Conservation (phyloP, 2,329 filamentous ascomycete species). For the Stemphylium vesicarium region DNA sequence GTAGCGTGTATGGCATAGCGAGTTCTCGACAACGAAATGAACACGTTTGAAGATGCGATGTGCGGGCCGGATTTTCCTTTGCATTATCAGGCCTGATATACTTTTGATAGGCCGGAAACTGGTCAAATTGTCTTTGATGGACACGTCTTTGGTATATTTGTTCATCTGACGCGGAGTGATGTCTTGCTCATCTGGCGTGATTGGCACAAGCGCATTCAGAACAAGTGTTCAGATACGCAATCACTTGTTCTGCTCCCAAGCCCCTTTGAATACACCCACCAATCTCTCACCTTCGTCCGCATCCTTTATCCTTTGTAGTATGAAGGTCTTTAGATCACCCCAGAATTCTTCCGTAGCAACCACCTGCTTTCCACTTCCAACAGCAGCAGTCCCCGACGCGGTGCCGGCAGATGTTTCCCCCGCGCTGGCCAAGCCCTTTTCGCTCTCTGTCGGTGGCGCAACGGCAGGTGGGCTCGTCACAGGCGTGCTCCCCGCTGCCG, state of each 20-base stretch:
- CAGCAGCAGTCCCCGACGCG: constrained; percentile 48
- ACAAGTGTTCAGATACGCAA: not conserved
- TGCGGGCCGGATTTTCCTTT: constrained; percentile 13
- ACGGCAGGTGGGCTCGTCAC: constrained; percentile 57
- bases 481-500: constrained; percentile 50
- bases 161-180: constrained; percentile 11
- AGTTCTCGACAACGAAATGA: constrained; percentile 14
- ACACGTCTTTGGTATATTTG: constrained; percentile 23
- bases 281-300: constrained; percentile 68
- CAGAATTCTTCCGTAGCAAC: constrained; percentile 80
- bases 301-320: constrained; percentile 80
- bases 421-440: constrained; percentile 44
- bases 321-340: constrained; percentile 80
- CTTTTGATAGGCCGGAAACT: constrained; percentile 24
- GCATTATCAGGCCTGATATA: constrained; percentile 19
- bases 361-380: constrained; percentile 62
- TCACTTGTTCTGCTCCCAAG: constrained; percentile 63
- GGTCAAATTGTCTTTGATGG: constrained; percentile 33
- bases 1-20: constrained; percentile 13
- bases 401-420: constrained; percentile 13
- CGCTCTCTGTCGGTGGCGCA: constrained; percentile 61
- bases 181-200: not conserved
- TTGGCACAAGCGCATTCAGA: not conserved
- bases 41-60: constrained; percentile 18
- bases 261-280: constrained; percentile 70